Evolutionary conservation across 148 eudicot species (phyloP).

Genomic region (Gaultheria prostrata): DNA sequence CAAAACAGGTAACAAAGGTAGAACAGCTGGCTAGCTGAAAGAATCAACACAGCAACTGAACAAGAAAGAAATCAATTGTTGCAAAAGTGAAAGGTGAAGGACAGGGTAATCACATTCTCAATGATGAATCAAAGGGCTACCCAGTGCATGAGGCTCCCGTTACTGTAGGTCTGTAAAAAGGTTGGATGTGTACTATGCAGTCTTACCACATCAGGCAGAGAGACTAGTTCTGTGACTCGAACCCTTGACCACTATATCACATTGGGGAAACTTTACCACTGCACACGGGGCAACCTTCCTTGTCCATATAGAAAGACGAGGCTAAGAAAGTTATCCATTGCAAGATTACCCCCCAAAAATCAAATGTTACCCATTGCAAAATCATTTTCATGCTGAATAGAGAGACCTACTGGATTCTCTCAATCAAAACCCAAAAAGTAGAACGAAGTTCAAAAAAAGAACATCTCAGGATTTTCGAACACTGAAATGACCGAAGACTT

Average conservation of each 20-base stretch:
- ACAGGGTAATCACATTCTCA: background rate
- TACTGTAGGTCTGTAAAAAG: background rate
- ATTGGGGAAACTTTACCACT: background rate
- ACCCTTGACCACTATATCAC: background rate
- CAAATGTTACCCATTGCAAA: background rate
- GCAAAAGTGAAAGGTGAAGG: background rate
- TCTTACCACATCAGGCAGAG: background rate
- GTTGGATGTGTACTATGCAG: background rate
- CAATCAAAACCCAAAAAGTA: background rate
- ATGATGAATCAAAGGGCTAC: background rate
- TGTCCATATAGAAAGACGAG: background rate
- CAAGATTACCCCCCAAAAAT: background rate
- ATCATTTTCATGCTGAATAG: background rate
- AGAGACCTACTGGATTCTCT: too few species aligned
- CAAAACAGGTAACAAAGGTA: background rate
- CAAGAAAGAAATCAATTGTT: background rate
- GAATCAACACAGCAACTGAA: background rate
- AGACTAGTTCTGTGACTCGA: background rate
- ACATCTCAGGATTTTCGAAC: background rate
- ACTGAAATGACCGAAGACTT: background rate
- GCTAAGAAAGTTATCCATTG: background rate
- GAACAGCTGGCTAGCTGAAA: background rate
- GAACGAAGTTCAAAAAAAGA: background rate
- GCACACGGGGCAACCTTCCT: background rate
- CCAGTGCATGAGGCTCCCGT: background rate